Conservation (phyloP, 257 asterid genomes). For the Nicotiana tomentosiformis region DNA sequence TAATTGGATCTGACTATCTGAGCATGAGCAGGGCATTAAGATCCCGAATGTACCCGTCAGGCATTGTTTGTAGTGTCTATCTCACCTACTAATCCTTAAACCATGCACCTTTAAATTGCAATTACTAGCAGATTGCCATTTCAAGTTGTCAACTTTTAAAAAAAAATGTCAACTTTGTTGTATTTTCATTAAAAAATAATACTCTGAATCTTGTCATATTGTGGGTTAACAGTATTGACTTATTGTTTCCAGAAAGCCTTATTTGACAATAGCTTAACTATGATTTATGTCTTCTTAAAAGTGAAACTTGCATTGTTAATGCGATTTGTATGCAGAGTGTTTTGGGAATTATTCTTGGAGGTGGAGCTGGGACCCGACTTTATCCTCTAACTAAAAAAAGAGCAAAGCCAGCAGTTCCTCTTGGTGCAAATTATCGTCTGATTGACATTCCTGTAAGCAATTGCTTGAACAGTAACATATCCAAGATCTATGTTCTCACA, state of each 20-base stretch:
- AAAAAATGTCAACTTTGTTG: neutral
- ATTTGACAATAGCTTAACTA: neutral
- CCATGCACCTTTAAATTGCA: neutral
- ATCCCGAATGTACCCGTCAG: neutral
- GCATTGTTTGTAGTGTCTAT: neutral
- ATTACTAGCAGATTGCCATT: neutral
- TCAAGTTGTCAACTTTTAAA: neutral
- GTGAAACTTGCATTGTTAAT: neutral
- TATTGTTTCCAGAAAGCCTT: neutral
- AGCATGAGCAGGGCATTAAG: neutral
- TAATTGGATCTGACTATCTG: neutral
- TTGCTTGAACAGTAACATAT: constrained; percentile 84
- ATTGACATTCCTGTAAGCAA: constrained; percentile 98
- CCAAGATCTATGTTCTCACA: constrained; percentile 90
- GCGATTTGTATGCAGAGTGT: constrained; percentile 56
- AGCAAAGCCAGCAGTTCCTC: constrained; percentile 96
- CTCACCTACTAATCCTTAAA: neutral
- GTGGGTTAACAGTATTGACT: neutral
- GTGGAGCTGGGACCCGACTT: constrained; percentile 96
- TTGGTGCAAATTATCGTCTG: constrained; percentile 87
- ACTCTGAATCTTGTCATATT: neutral
- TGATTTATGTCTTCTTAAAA: neutral
- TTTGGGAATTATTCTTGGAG: constrained; percentile 88
- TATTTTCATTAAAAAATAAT: neutral
- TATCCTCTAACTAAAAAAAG: constrained; percentile 91